Evolutionary conservation across 2,329 filamentous ascomycete species (phyloP), one percentile per base, ranked within the genome.

Genomic region (Colletotrichum australisinense): DNA sequence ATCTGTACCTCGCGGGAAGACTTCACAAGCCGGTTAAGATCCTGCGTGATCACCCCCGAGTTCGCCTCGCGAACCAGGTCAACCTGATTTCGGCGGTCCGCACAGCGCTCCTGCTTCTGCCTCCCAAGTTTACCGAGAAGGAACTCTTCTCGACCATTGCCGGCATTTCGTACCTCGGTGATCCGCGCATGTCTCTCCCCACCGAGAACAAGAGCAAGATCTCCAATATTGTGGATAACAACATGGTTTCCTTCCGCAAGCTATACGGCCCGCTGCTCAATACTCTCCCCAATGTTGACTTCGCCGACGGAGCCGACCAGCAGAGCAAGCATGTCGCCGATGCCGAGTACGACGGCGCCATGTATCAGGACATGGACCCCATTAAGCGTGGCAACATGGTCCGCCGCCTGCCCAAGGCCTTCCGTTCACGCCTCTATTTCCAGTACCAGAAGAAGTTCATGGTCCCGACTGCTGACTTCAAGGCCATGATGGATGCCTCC

Each of bases 1-100:
- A 95, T 0, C 87, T 99, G 30, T 99, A 99, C 82, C 90, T 99
- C n/a, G 97, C 97, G 6, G 97, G 97, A 4, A 93, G 97, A 42
- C 88, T 99, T 65, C 97, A 99, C 76, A 99, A 99, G 82, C 97
- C 97, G 1, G 97, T 98, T 83, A 98, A 99, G 86, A 98, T 99
- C 76, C 89, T 99, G 22, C 93, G 95, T 63, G 97, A 99, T 81
- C 94, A 99, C 79, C 94, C 97, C 0, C 92, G 92, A 63, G 95
- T 99, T 53, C 94, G 97, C 38, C 90, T 98, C 38, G 95, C 96
- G 5, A 98, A 99, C 82, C 97, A 99, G 83, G 93, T 97, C 82
- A 99, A 99, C 81, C 89, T 99, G 22, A 89, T 98, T 56, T 96
- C 96, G 9, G 97, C 97, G 3, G 88, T 98, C 5, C 94, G 97